Evolutionary conservation across 2,329 filamentous ascomycete species (phyloP), one percentile per base, ranked within the genome.

Genomic region (Botrytis elliptica): DNA sequence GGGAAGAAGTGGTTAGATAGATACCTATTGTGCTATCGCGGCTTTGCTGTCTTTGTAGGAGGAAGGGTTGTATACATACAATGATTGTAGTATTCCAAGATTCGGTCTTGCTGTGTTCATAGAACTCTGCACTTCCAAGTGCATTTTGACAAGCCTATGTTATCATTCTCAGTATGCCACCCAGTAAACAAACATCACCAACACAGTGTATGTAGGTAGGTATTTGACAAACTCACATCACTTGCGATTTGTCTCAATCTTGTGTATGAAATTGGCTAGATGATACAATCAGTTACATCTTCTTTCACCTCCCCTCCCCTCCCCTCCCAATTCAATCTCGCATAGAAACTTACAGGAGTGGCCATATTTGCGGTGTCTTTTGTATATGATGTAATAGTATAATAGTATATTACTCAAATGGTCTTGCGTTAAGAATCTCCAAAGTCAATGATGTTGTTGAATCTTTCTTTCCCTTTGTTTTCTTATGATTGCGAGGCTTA

Each of bases 31-130:
- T 68, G 6, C 12, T 67, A 20, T 8, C 38, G 62, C 38, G 20
- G 64, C 25, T n/a, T 46, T n/a, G 63, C 55, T 59, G 49, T 46
- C 40, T 60, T 33, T 20, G 5, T 33, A 8, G 12, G 22, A 14
- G 22, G 22, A 7, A 68, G 20, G 18, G 25, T 38, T 20, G 49
- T n/a, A n/a, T 75, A 85, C 89, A 79, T 88, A 97, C 94, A 83
- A 98, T 98, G 83, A 99, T 98, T 77, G 88, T 86, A 49, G 92
- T 92, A 86, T 98, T 98, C 95, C 95, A 98, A 79, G 90, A 85
- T 81, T 92, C 90, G 52, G 95, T 97, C 82, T 92, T 91, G 73
- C 90, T 84, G 84, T 98, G 96, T 77, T 97, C 92, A 85, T 99
- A 99, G 84, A 88, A 91, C 75, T 93, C 90, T 75, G 90, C 90